A percentile compares a stretch with the other conserved stretches of the same genome.
Conservation (phyloP, 805 yeast genomes). For the Wickerhamomyces bovis region DNA sequence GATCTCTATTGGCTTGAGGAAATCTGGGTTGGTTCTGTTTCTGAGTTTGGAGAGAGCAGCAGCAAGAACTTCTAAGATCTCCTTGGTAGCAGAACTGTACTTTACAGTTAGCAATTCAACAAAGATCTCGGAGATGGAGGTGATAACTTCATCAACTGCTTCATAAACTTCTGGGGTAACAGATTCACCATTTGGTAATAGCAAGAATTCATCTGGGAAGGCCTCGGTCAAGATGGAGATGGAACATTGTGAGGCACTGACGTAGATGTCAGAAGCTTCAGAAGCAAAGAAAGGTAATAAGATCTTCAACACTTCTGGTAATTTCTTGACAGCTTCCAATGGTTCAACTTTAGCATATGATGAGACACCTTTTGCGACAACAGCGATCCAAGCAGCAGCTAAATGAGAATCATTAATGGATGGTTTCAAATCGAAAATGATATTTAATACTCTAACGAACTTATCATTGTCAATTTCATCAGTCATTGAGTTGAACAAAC, state of each 20-base stretch:
- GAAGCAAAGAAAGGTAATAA: conserved; percentile 64
- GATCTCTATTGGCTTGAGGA: conserved; percentile 56
- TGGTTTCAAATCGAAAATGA: conserved; percentile 77
- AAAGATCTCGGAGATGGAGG: conserved; percentile 46
- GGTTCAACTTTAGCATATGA: conserved; percentile 50
- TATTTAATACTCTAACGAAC: conserved; percentile 56
- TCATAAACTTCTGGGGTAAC: conserved; percentile 48
- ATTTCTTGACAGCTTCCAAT: conserved; percentile 43
- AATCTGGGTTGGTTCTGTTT: conserved; percentile 63
- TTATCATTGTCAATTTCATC: conserved; percentile 56
- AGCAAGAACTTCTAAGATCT: conserved; percentile 62
- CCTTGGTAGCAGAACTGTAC: conserved; percentile 71
- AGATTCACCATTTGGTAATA: conserved; percentile 36
- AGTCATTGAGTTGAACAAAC: conserved; percentile 63
- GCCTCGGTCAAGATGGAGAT: conserved; percentile 70
- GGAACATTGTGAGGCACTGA: conserved; percentile 81
- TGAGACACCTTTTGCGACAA: conserved; percentile 73
- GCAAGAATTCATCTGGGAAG: conserved; percentile 52
- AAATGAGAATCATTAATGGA: conserved; percentile 75
- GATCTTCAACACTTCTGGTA: conserved; percentile 50
- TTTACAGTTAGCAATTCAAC: conserved; percentile 63
- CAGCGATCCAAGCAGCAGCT: conserved; percentile 94
- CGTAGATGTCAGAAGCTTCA: conserved; percentile 55
- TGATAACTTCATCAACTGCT: conserved; percentile 46
- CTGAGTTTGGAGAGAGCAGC: conserved; percentile 59